phyloP scores from a whole-genome alignment of 768 basidiomycete species.

The Cystoderma amianthinum region DNA sequence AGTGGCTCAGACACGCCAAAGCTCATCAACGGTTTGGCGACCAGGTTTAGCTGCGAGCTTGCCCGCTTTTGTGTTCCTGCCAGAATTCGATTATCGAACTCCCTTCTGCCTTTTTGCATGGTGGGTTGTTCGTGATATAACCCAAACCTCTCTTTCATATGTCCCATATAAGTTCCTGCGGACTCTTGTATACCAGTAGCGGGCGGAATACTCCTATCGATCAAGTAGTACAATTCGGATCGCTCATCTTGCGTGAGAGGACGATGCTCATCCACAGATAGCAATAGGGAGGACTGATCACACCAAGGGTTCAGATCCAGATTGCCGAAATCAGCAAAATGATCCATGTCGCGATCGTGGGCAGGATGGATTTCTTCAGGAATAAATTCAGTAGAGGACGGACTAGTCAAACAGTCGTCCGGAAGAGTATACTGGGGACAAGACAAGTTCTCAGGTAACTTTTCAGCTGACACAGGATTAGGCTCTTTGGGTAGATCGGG shows the following conservation, averaged over 20 bases:
- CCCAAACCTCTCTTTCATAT: conserved; percentile 41
- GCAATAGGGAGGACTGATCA: no score
- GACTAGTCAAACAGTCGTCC: not conserved
- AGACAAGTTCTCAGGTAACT: not conserved
- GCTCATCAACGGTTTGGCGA: no score
- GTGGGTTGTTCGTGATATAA: conserved; percentile 39
- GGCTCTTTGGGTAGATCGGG: no score
- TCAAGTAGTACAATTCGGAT: conserved; percentile 39
- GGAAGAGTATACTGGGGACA: not conserved
- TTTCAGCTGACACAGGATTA: not conserved
- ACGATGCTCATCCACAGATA: conserved; percentile 18
- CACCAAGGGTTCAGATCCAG: no score
- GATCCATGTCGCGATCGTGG: conserved; percentile 1
- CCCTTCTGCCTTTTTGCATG: not conserved
- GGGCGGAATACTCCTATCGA: conserved; percentile 42
- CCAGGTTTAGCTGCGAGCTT: not conserved
- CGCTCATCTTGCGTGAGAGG: conserved; percentile 39
- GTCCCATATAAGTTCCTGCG: conserved; percentile 42
- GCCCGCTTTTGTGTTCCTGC: not conserved
- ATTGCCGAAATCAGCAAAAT: not conserved
- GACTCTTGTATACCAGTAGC: conserved; percentile 40
- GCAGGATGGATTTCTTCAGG: conserved; percentile 4
- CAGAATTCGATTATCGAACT: not conserved
- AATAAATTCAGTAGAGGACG: not conserved
- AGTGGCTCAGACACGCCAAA: no score